Conservation (phyloP, 495 filamentous ascomycete genomes). For the Xylaria intraflava region DNA sequence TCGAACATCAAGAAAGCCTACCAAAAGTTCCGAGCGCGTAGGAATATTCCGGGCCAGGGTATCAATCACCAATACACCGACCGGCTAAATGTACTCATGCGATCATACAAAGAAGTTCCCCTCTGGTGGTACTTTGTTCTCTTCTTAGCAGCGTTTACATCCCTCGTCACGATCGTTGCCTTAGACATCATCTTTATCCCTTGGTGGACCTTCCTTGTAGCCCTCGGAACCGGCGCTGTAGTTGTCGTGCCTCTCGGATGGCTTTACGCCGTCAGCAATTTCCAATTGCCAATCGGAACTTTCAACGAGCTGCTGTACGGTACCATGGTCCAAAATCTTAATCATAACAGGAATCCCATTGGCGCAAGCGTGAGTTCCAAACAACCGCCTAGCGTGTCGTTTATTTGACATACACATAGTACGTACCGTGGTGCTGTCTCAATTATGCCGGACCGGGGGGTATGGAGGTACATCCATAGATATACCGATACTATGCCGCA, state of each 20-base stretch:
- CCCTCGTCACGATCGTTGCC: constrained; percentile 40
- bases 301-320: constrained; percentile 54
- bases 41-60: constrained; percentile 23
- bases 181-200: constrained; percentile 49
- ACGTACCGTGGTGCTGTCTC: too few relatives aligned
- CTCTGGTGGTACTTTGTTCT: constrained; percentile 48
- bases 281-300: constrained; percentile 46
- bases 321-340: constrained; percentile 47
- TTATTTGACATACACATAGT: too few relatives aligned
- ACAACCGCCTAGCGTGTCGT: neutral
- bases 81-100: constrained; percentile 48
- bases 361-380: constrained; percentile 37
- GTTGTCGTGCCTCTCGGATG: constrained; percentile 49
- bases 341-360: constrained; percentile 42
- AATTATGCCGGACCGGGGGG: too few relatives aligned
- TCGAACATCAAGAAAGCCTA: constrained; percentile 37
- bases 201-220: constrained; percentile 51
- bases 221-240: constrained; percentile 41
- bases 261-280: constrained; percentile 52
- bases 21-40: constrained; percentile 31
- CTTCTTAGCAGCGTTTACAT: constrained; percentile 41
- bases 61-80: constrained; percentile 51
- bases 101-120: constrained; percentile 49
- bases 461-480: too few relatives aligned
- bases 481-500: too few relatives aligned